phyloP scores from a whole-genome alignment of 257 asterid genomes.

The Nicotiana obtusifolia region DNA sequence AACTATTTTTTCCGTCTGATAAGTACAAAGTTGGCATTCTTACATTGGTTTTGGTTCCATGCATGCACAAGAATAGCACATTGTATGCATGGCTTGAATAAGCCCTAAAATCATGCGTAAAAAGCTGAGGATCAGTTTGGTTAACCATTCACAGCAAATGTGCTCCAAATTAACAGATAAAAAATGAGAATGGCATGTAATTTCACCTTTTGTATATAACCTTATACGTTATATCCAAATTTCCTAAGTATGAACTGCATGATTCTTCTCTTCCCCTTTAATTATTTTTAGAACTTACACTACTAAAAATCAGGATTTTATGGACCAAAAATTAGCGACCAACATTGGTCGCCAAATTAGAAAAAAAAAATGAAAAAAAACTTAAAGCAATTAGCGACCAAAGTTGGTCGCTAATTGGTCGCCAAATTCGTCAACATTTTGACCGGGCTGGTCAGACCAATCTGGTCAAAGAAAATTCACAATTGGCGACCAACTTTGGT shows the following conservation, averaged over 20 bases:
- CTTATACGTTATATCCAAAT: not conserved
- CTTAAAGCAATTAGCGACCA: too few relatives aligned
- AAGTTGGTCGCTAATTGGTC: too few relatives aligned
- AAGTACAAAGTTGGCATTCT: not conserved
- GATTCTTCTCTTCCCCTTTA: not conserved
- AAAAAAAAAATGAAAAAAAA: too few relatives aligned
- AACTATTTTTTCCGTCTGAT: not conserved
- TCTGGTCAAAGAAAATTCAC: too few relatives aligned
- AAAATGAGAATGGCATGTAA: not conserved
- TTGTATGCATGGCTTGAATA: not conserved
- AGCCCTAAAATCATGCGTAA: slow-evolving; percentile 2
- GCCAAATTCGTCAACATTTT: too few relatives aligned
- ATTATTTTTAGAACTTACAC: not conserved
- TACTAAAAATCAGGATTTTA: too few relatives aligned
- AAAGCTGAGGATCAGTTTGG: not conserved
- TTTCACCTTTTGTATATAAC: not conserved
- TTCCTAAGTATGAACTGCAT: not conserved
- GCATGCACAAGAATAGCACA: not conserved
- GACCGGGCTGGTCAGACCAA: too few relatives aligned
- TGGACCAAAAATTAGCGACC: too few relatives aligned
- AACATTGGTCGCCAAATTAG: too few relatives aligned
- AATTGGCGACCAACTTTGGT: too few relatives aligned
- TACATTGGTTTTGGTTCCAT: slow-evolving; percentile 16
- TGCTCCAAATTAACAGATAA: slow-evolving; percentile 4
- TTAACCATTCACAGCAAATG: slow-evolving; percentile 5